A percentile compares a stretch with the other conserved stretches of the same genome.
Conservation (phyloP, 2,329 filamentous ascomycete species). For the Coniochaeta sp. region DNA sequence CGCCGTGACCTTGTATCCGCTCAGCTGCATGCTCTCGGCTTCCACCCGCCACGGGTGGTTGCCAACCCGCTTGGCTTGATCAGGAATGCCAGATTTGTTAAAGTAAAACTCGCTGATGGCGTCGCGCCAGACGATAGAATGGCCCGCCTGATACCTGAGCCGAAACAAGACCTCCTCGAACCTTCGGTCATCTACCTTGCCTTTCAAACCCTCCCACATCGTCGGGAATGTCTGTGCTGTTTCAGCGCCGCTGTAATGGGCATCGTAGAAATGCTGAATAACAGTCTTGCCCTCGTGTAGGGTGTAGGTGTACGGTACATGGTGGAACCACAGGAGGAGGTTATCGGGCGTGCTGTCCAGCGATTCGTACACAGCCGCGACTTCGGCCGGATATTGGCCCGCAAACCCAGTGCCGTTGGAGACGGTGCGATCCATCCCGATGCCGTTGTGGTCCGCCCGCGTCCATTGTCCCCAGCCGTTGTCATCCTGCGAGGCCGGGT, state of each 20-base stretch:
- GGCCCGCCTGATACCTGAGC: constrained; percentile 59
- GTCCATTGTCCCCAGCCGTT: constrained; percentile 70
- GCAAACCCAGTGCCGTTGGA: constrained; percentile 58
- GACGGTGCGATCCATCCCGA: constrained; percentile 67
- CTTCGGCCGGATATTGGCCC: constrained; percentile 56
- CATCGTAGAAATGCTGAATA: constrained; percentile 47
- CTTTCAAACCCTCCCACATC: constrained; percentile 46
- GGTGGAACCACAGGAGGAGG: constrained; percentile 67
- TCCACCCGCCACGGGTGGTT: constrained; percentile 60
- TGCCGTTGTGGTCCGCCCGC: constrained; percentile 47
- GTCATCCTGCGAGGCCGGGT: constrained; percentile 56
- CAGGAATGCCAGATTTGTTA: constrained; percentile 52
- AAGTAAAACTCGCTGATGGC: constrained; percentile 57
- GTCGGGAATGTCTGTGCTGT: constrained; percentile 50
- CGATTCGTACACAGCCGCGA: constrained; percentile 51
- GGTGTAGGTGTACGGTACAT: constrained; percentile 58
- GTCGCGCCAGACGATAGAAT: constrained; percentile 64
- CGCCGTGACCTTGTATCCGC: constrained; percentile 44
- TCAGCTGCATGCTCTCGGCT: constrained; percentile 56
- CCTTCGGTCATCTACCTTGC: constrained; percentile 50
- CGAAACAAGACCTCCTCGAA: constrained; percentile 51
- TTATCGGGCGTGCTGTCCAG: constrained; percentile 59
- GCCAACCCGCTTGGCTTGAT: constrained; percentile 46
- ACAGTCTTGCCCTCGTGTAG: constrained; percentile 59
- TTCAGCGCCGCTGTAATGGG: constrained; percentile 45